phyloP scores from a whole-genome alignment of 306 rosid species.

The Arachis stenosperma region DNA sequence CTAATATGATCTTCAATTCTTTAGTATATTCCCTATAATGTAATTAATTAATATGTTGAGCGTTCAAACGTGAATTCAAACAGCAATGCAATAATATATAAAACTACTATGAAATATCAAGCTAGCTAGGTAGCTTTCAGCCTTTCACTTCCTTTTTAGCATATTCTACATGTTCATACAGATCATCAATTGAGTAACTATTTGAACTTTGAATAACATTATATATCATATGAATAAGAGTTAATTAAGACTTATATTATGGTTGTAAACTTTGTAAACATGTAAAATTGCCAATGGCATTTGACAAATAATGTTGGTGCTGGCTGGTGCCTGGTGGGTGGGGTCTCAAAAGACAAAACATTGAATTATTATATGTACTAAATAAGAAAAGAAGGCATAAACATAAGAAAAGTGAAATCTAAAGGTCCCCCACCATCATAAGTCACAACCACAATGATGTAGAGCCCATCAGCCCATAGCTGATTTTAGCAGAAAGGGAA shows the following conservation, averaged over 20 bases:
- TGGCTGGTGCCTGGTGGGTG: slow-evolving; percentile 6
- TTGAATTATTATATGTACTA: neutral
- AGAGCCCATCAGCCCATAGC: slow-evolving; percentile 29
- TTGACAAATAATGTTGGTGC: neutral
- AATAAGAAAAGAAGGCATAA: neutral
- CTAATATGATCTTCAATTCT: neutral
- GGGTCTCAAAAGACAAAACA: slow-evolving; percentile 4
- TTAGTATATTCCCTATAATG: neutral
- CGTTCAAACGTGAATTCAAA: slow-evolving; percentile 11
- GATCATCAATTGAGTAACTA: neutral
- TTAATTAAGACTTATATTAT: too few relatives aligned
- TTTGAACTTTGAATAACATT: slow-evolving; percentile 1
- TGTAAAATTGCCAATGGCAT: neutral
- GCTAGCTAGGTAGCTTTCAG: slow-evolving; percentile 1
- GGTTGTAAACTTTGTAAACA: neutral
- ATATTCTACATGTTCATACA: neutral
- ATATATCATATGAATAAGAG: neutral
- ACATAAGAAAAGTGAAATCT: neutral
- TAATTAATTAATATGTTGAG: neutral
- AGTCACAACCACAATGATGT: slow-evolving; percentile 31
- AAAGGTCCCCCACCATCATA: slow-evolving; percentile 3
- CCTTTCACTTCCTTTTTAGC: neutral
- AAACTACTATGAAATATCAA: neutral
- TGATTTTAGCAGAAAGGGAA: neutral
- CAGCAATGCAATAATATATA: neutral